phyloP scores from a whole-genome alignment of 352 stramenopile species.

The Globisporangium iwayamae region DNA sequence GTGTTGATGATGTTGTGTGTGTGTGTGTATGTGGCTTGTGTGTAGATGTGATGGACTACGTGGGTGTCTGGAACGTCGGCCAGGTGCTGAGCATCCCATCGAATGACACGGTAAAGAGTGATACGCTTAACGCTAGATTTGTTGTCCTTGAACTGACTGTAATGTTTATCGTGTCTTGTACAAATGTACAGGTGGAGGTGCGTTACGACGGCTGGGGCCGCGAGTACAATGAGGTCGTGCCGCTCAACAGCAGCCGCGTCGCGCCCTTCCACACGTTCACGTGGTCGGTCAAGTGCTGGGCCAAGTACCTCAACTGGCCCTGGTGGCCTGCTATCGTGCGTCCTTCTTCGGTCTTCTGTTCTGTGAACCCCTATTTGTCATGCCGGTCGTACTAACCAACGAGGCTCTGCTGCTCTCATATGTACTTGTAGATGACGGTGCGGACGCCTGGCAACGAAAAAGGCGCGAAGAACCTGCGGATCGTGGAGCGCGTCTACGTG shows the following conservation, averaged over 20 bases:
- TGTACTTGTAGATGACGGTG: constrained; percentile 48
- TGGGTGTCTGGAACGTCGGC: constrained; percentile 10
- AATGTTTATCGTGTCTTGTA: no score
- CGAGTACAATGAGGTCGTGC: constrained; percentile 59
- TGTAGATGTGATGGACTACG: constrained; percentile 14
- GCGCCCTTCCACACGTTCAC: constrained; percentile 78
- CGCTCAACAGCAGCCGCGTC: constrained; percentile 49
- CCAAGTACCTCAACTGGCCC: constrained; percentile 79
- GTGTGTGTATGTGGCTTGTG: background rate
- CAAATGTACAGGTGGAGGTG: constrained; percentile 42
- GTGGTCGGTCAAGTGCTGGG: constrained; percentile 76
- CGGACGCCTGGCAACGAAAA: constrained; percentile 42
- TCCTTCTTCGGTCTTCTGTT: background rate
- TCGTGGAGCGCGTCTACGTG: constrained; percentile 41
- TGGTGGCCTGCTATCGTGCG: constrained; percentile 68
- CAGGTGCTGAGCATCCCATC: constrained; percentile 11
- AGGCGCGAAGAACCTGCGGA: constrained; percentile 33
- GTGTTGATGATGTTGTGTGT: background rate
- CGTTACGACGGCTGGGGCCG: constrained; percentile 64
- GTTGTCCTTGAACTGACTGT: no score
- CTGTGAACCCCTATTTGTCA: no score
- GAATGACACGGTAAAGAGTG: background rate
- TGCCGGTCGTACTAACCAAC: background rate
- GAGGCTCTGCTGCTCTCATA: background rate
- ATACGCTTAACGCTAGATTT: background rate